phyloP scores from a whole-genome alignment of 768 basidiomycete species.

The Mycena galopus region DNA sequence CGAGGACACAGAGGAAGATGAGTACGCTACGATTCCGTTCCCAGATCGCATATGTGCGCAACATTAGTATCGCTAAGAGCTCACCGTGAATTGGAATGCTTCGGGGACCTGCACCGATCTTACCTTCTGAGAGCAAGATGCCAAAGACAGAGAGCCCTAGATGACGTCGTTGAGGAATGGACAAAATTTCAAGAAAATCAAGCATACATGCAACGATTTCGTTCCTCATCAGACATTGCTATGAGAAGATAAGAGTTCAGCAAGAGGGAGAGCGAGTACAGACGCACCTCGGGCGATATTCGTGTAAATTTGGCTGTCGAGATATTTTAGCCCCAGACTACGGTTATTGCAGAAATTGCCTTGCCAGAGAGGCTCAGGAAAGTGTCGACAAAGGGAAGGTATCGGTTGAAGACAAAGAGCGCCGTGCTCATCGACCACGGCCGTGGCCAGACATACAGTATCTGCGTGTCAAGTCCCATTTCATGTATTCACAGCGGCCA shows the following conservation, averaged over 20 bases:
- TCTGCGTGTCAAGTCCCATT: constrained; percentile 27
- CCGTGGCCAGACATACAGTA: constrained; percentile 42
- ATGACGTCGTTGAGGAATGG: constrained; percentile 38
- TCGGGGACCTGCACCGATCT: neutral
- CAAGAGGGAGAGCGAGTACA: neutral
- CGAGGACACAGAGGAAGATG: constrained; percentile 46
- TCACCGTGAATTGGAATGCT: neutral
- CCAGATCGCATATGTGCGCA: constrained; percentile 62
- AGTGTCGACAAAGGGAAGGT: constrained; percentile 49
- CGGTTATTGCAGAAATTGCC: neutral
- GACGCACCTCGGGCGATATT: constrained; percentile 26
- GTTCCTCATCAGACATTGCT: constrained; percentile 28
- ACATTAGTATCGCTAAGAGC: constrained; percentile 51
- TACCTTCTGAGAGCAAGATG: constrained; percentile 54
- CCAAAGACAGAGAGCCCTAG: constrained; percentile 53
- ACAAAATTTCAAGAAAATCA: neutral
- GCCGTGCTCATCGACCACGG: constrained; percentile 40
- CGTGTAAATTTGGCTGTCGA: constrained; percentile 26
- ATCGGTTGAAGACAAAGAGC: constrained; percentile 47
- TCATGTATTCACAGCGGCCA: neutral
- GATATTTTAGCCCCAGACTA: neutral
- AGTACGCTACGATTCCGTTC: constrained; percentile 51
- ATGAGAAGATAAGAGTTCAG: neutral
- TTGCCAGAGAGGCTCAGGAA: constrained; percentile 38
- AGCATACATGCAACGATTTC: constrained; percentile 22